These are phyloP conservation scores for Xerocomellus amylosporus DNA, from an alignment of 768 basidiomycete genomes.

Conservation along the genomic window DNA sequence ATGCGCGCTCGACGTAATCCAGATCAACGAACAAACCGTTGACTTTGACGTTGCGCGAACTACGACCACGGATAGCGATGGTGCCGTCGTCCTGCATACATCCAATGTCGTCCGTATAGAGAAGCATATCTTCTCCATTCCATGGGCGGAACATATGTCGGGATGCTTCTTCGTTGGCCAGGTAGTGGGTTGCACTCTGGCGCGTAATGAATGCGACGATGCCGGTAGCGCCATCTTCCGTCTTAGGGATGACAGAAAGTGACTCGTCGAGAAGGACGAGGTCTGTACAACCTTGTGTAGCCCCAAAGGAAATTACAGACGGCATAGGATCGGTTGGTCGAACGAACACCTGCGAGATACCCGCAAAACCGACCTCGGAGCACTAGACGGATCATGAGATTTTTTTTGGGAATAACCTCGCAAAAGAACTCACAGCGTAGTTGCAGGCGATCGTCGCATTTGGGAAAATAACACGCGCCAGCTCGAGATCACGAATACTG, in stretches of 20 bases:
- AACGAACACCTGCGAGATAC: conserved; percentile 31
- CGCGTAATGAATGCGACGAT: conserved; percentile 28
- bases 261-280: conserved; percentile 28
- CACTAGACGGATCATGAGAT: conserved; percentile 16
- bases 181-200: conserved; percentile 28
- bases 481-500: conserved; percentile 24
- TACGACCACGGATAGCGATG: conserved; percentile 26
- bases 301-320: conserved; percentile 24
- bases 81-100: conserved; percentile 28
- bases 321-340: conserved; percentile 25
- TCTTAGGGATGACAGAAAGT: conserved; percentile 21
- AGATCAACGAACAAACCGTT: conserved; percentile 31
- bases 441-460: conserved; percentile 30
- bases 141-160: conserved; percentile 30
- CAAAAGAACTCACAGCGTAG: conserved; percentile 23
- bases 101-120: conserved; percentile 31
- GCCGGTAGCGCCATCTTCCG: conserved; percentile 22
- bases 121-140: conserved; percentile 21
- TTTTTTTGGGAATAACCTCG: too few species aligned
- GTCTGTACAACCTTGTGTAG: conserved; percentile 29
- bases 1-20: conserved; percentile 27
- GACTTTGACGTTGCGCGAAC: conserved; percentile 31
- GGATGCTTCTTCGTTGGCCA: conserved; percentile 27
- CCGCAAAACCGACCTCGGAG: conserved; percentile 32
- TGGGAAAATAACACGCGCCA: conserved; percentile 26